Conservation (phyloP, 192 early-diverging fungal genomes). For the Backusella circina region DNA sequence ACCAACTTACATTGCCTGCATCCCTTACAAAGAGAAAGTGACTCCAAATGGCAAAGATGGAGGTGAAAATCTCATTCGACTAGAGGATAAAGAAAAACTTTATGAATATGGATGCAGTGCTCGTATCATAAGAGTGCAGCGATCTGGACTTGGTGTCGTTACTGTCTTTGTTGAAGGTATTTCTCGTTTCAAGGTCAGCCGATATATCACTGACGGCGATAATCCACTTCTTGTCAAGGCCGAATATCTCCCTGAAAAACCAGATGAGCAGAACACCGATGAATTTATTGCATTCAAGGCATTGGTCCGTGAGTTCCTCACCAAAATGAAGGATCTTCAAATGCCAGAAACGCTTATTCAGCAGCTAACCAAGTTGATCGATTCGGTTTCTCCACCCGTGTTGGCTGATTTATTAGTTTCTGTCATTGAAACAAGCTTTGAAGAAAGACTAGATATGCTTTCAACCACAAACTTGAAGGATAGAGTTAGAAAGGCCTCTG, state of each 20-base stretch:
- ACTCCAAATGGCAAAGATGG: not conserved
- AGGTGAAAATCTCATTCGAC: not conserved
- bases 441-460: conserved; percentile 70
- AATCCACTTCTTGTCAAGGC: conserved; percentile 54
- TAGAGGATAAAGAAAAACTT: conserved; percentile 20
- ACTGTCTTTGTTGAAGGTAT: conserved; percentile 63
- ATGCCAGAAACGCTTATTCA: conserved; percentile 59
- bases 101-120: conserved; percentile 45
- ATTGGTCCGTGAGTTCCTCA: conserved; percentile 50
- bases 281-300: conserved; percentile 54
- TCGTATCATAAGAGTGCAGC: conserved; percentile 46
- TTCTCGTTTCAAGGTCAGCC: conserved; percentile 2
- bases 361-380: conserved; percentile 66
- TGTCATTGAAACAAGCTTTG: conserved; percentile 67
- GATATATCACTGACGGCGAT: conserved; percentile 10
- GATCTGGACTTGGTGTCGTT: conserved; percentile 55
- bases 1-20: conserved; percentile 15
- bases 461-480: conserved; percentile 54
- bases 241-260: conserved; percentile 38
- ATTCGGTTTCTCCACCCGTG: conserved; percentile 51
- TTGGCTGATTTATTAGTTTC: conserved; percentile 69
- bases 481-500: conserved; percentile 55
- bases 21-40: conserved; percentile 4
- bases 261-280: conserved; percentile 45
- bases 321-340: conserved; percentile 60